Conservation (phyloP, 495 filamentous ascomycete species). For the Tuber microsphaerosporum region DNA sequence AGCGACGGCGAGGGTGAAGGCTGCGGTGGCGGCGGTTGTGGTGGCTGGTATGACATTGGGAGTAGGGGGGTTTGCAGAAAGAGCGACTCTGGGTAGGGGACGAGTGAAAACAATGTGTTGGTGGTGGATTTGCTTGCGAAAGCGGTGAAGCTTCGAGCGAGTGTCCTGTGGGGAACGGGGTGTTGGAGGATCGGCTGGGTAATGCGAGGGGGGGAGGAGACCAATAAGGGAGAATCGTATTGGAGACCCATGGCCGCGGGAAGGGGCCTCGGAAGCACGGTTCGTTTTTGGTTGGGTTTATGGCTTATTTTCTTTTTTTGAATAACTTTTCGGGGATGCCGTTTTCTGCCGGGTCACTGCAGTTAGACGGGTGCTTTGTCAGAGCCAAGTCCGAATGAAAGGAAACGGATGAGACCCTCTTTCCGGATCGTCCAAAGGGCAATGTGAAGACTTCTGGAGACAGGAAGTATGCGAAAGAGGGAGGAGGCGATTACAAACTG, state of each 20-base stretch:
- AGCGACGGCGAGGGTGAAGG: slow-evolving; percentile 21
- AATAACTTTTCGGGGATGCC: background rate
- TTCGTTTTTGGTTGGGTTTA: slow-evolving; percentile 9
- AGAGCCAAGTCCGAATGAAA: background rate
- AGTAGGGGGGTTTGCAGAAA: slow-evolving; percentile 16
- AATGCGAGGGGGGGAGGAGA: slow-evolving; percentile 11
- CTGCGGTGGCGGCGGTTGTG: slow-evolving; percentile 6
- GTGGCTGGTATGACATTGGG: slow-evolving; percentile 12
- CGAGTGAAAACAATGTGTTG: slow-evolving; percentile 16
- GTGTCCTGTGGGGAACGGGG: slow-evolving; percentile 13
- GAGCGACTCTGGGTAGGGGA: slow-evolving; percentile 29
- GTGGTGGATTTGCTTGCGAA: slow-evolving; percentile 13
- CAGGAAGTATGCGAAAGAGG: slow-evolving; percentile 13
- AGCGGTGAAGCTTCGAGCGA: background rate
- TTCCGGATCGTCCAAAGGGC: background rate
- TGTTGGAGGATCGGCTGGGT: slow-evolving; percentile 26
- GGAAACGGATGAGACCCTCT: background rate
- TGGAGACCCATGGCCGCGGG: slow-evolving; percentile 19
- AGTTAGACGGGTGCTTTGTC: background rate
- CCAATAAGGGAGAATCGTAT: slow-evolving; percentile 5
- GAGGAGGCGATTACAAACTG: slow-evolving; percentile 6
- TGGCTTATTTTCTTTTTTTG: slow-evolving; percentile 14
- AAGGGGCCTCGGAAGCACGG: background rate
- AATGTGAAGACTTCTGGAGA: background rate
- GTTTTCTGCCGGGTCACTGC: slow-evolving; percentile 8